A percentile compares a stretch with the other conserved stretches of the same genome.
These are phyloP conservation scores for Botryobasidium botryosum DNA, from an alignment of 768 basidiomycete genomes.

Conservation along the genomic window DNA sequence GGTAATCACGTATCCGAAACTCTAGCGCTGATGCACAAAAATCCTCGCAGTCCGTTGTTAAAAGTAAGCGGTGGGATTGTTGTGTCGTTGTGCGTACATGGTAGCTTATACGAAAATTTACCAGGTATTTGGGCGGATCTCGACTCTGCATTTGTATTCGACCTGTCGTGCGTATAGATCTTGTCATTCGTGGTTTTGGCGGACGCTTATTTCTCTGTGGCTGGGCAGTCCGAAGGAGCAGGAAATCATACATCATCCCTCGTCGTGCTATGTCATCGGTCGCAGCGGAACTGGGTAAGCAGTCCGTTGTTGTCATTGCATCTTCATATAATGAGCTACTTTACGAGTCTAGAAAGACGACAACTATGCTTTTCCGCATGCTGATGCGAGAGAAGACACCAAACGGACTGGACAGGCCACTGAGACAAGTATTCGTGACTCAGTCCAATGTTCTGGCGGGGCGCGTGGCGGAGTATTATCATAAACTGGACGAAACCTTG, in stretches of 20 bases:
- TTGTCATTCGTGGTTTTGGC: background rate
- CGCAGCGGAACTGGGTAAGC: constrained; percentile 10
- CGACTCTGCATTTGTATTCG: constrained; percentile 4
- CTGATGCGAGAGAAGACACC: constrained; percentile 4
- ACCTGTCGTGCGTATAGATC: constrained; percentile 8
- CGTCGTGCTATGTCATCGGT: constrained; percentile 11
- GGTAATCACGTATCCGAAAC: background rate
- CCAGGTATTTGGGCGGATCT: constrained; percentile 5
- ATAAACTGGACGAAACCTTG: background rate
- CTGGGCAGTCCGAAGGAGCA: constrained; percentile 1
- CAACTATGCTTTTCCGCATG: constrained; percentile 11
- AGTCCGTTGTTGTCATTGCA: background rate
- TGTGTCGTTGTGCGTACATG: no score
- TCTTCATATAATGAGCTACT: background rate
- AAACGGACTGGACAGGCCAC: background rate
- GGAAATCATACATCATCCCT: constrained; percentile 8
- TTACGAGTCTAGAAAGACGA: constrained; percentile 6
- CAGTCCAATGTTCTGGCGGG: constrained; percentile 9
- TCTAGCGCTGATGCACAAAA: background rate
- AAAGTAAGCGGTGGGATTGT: no score
- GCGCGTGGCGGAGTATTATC: constrained; percentile 7
- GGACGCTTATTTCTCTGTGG: background rate
- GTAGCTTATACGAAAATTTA: background rate
- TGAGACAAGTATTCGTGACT: constrained; percentile 10
- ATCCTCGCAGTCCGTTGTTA: background rate